Evolutionary conservation across 78 protist species (phyloP), one percentile per base, ranked within the genome.

Genomic region (Dictyostelium firmibasis): DNA sequence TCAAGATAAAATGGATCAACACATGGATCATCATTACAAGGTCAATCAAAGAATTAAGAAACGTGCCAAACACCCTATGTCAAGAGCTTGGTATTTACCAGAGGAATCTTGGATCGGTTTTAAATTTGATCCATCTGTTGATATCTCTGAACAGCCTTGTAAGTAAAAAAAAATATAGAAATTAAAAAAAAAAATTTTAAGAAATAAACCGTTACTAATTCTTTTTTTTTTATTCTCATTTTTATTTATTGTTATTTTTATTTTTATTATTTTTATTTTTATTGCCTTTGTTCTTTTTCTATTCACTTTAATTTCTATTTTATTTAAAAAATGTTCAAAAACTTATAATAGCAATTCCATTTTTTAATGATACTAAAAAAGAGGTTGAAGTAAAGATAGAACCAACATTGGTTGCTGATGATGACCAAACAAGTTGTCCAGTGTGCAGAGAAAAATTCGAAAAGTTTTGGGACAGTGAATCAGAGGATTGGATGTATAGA

Each of bases 401-500:
- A 25, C 79, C 84, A 43, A 57, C 44, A 36, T 41, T 93, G 44
- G 82, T 88, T 14, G 92, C 91, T 18, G 92, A 93, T 44, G 92
- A 93, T 31, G 60, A 53, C 10, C 96, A 93, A 83, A 60, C 83
- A 10, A 81, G 64, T 77, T 93, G 96, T 85, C 92, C 92, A n/a
- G 60, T 93, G 16, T 93, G 96, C n/a, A 70, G 92, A 67, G 96
- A 93, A 53, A 83, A 93, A 82, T 93, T 93, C 67, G 91, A 85
- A 10, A 76, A 76, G 83, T 76, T 93, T n/a, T 93, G 92, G 91
- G 96, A 93, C 67, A 78, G 86, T 0, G 69, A 84, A 10, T 29
- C 57, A 7, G 96, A 93, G 11, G 96, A 93, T 36, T 93, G 96
- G 96, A 83, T 93, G 91, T 93, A 85, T 60, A 11, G 36, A 8